Evolutionary conservation across 768 basidiomycete species (phyloP), one percentile per base, ranked within the genome.

Genomic region (Xerocomus spinulosus): DNA sequence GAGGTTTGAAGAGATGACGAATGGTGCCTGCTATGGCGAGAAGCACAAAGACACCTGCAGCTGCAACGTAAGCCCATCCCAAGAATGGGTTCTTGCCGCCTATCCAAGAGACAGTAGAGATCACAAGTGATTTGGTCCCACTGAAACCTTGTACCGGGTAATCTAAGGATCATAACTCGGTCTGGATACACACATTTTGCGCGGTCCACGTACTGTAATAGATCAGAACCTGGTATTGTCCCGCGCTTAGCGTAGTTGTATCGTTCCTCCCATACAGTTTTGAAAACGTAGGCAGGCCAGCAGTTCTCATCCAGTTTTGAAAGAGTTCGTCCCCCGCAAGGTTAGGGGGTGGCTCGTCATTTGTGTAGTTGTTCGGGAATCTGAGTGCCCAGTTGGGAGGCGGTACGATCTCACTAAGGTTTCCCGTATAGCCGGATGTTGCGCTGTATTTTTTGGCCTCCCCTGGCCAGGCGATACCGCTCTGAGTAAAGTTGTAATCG

Each of bases 301-400:
- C 92, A 2, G 94, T 96, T 49, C 95, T 81, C 96, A 99, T 99
- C 96, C 96, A 99, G 63, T 95, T 94, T 69, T 98, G 95, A 74
- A 99, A 98, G 59, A 89, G 93, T 67, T 97, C 89, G 60, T 98
- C 85, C 2, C 57, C 55, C 44, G 73, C 70, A 29, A 98, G 72
- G 61, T 96, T 71, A 2, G 92, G 94, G 17, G 85, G 82, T 14
- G 78, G 79, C 52, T 74, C 80, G 5, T 68, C 67, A 2, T 69
- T 62, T 4, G 81, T 82, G 69, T 96, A 97, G 47, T 78, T 78
- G 51, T 86, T 65, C 1, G 92, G 91, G 70, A 75, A 97, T 46
- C 76, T 77, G 26, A 66, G 60, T 1, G 56, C 66, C 96, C 96
- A 99, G 68, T 96, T 97, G 5, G 96, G 96, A 24, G 96, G 96